Percentiles rank a stretch among this genome's conserved stretches.
phyloP scores from a whole-genome alignment of 768 basidiomycete species.

The Chalciporus sphaerocephalus region DNA sequence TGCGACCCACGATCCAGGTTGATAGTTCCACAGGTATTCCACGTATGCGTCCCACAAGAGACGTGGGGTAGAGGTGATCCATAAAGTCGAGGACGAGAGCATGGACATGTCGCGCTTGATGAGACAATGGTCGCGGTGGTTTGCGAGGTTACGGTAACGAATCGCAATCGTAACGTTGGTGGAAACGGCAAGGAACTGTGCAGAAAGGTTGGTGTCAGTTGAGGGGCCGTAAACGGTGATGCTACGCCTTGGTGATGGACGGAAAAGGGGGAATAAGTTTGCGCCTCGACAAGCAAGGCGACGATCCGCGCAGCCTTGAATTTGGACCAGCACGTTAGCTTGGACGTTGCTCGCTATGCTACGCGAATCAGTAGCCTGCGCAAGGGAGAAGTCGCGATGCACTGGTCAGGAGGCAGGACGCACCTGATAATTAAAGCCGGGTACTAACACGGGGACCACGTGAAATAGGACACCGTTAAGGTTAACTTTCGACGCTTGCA shows the following conservation, averaged over 20 bases:
- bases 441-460: too few relatives aligned
- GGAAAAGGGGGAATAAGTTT: not conserved
- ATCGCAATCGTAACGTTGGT: not conserved
- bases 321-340: too few relatives aligned
- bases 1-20: constrained; percentile 62
- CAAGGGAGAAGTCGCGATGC: too few relatives aligned
- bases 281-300: not conserved
- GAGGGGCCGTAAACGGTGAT: not conserved
- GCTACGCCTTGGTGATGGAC: not conserved
- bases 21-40: constrained; percentile 60
- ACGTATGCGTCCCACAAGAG: constrained; percentile 59
- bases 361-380: too few relatives aligned
- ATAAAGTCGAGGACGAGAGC: constrained; percentile 14
- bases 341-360: too few relatives aligned
- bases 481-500: too few relatives aligned
- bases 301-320: not conserved
- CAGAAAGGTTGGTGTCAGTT: not conserved
- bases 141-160: not conserved
- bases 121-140: constrained; percentile 1
- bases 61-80: constrained; percentile 34
- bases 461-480: too few relatives aligned
- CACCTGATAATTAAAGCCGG: too few relatives aligned
- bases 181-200: too few relatives aligned
- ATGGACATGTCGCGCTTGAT: constrained; percentile 6
- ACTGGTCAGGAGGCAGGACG: too few relatives aligned